Evolutionary conservation across 2,329 filamentous ascomycete genomes (phyloP), one percentile per base, ranked within the genome.

Genomic region (Dissoconium aciculare): DNA sequence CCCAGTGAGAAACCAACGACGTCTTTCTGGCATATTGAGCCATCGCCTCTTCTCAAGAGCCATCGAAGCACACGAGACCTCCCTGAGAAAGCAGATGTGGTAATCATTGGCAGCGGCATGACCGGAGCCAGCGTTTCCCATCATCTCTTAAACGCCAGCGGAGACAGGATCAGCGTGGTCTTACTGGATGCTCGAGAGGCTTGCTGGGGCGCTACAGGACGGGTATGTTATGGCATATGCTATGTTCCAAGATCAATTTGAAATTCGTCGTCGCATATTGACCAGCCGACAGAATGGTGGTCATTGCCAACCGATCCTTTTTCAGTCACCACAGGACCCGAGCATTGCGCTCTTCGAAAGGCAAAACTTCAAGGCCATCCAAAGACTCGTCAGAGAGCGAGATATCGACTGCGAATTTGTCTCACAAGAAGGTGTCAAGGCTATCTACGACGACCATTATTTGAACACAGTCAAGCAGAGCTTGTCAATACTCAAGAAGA

Each of bases 121-220:
- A 78, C 78, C 2, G 80, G 79, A n/a, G 59, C 73, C 1, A 79
- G 77, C 53, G 75, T 73, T 1, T 77, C 77, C 3, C 64, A 71
- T 39, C 72, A 70, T 47, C 59, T 30, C 38, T 47, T 37, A 5
- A 35, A 36, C 3, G 32, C 36, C 11, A 39, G 52, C 35, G 43
- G 53, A 19, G 46, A 57, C 23, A 59, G 63, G 4, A 57, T 64
- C 35, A 62, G 56, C n/a, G 66, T 84, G 5, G 62, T 85, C 4
- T 66, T 85, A 60, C 62, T 87, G 4, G 80, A 87, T 55, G 80
- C 80, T 10, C 64, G 80, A 44, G 79, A 85, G 58, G 78, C 74
- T 3, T 85, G 79, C 48, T 84, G 71, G 69, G 80, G 80, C 11
- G 80, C 80, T n/a, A 87, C 79, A 1, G 79, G 80, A n/a, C 59